phyloP scores from a whole-genome alignment of 1,139 yeast species.

The Geotrichum macrosporum region DNA sequence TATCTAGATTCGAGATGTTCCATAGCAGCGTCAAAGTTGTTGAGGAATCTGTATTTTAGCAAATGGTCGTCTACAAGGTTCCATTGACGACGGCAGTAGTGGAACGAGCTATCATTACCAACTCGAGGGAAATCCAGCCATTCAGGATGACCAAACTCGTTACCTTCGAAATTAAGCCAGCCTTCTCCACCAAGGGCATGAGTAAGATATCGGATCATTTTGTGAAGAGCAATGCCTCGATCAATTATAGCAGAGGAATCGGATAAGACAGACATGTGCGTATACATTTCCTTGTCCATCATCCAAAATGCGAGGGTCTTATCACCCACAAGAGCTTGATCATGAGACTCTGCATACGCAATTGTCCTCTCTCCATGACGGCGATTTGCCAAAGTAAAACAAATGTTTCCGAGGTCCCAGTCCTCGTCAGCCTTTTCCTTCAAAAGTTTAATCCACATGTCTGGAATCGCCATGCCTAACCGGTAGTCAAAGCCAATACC shows the following conservation, averaged over 20 bases:
- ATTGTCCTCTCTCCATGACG: slow-evolving; percentile 86
- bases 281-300: slow-evolving; percentile 98
- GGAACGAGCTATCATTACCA: slow-evolving; percentile 84
- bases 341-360: slow-evolving; percentile 93
- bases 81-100: slow-evolving; percentile 93
- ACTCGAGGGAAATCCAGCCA: slow-evolving; percentile 96
- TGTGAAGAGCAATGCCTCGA: slow-evolving; percentile 86
- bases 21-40: slow-evolving; percentile 78
- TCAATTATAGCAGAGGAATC: slow-evolving; percentile 74
- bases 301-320: slow-evolving; percentile 96
- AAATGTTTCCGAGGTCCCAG: slow-evolving; percentile 84
- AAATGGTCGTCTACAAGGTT: slow-evolving; percentile 74
- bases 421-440: slow-evolving; percentile 82
- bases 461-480: slow-evolving; percentile 95
- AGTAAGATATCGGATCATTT: slow-evolving; percentile 80
- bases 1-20: slow-evolving; percentile 66
- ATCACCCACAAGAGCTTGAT: slow-evolving; percentile 96
- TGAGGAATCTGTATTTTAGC: slow-evolving; percentile 72
- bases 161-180: slow-evolving; percentile 91
- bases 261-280: slow-evolving; percentile 79
- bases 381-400: slow-evolving; percentile 79
- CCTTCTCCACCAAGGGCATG: slow-evolving; percentile 95
- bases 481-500: slow-evolving; percentile 94
- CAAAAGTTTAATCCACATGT: slow-evolving; percentile 94
- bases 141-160: slow-evolving; percentile 98